These are phyloP conservation scores for Skeletonema potamos DNA, from an alignment of 108 stramenopile genomes.

Conservation along the genomic window DNA sequence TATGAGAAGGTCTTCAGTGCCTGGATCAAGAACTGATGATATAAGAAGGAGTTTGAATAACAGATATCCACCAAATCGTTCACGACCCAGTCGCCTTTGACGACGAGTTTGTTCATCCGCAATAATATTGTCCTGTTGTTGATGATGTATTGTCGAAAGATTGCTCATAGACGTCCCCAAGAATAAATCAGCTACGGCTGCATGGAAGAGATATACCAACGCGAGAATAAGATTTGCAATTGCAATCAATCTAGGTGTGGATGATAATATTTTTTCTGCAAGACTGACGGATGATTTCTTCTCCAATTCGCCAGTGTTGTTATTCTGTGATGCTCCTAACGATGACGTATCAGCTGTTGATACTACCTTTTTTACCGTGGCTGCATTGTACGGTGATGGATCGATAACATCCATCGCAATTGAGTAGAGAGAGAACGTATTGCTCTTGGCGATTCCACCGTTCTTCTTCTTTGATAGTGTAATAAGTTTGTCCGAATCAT, in stretches of 20 bases:
- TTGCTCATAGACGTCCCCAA: slow-evolving; percentile 32
- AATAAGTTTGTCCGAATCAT: neutral
- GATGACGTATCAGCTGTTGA: neutral
- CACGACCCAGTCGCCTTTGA: slow-evolving; percentile 42
- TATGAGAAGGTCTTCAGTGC: slow-evolving; percentile 68
- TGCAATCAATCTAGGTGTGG: slow-evolving; percentile 64
- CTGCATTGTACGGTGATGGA: neutral
- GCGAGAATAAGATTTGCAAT: slow-evolving; percentile 74
- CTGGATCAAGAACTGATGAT: slow-evolving; percentile 66
- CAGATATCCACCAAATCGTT: slow-evolving; percentile 65
- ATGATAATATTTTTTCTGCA: slow-evolving; percentile 62
- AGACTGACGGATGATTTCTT: slow-evolving; percentile 28
- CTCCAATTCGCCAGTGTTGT: neutral
- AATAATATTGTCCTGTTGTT: neutral
- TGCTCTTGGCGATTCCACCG: neutral
- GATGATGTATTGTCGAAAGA: neutral
- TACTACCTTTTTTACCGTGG: neutral
- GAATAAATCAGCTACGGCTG: slow-evolving; percentile 72
- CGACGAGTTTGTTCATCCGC: slow-evolving; percentile 1
- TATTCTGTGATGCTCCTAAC: neutral
- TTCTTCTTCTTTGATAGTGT: neutral
- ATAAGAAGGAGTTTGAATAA: slow-evolving; percentile 79
- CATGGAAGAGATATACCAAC: slow-evolving; percentile 60
- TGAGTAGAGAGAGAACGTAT: neutral
- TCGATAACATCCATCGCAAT: neutral